Base-by-base conservation (phyloP, 192 early-diverging fungal genomes). In the Hyaloraphidium curvatum region DNA sequence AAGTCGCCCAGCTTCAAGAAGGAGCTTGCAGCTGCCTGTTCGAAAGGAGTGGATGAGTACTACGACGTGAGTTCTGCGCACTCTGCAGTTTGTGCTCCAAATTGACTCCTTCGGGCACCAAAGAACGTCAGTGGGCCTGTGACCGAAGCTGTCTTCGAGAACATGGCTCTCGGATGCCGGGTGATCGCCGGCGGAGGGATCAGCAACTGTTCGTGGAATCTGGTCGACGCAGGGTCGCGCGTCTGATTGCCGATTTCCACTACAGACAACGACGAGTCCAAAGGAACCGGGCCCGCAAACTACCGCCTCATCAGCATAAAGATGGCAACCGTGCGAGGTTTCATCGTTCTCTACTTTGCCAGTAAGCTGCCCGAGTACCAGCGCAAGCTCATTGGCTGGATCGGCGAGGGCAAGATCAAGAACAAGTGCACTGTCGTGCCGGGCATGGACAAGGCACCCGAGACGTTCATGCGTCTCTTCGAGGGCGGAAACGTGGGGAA, bases 361-460 rank as follows among this genome's bases (percentile, higher is more conserved):
- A 14, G 25, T 25, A 48, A 48, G 23, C 25, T 48, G 7, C 43
- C 43, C 23, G 43, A 48, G 19, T 48, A 25, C 17, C 43, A 25
- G 11, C 43, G 43, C 11, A 14, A 48, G 43, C 43, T 48, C 25
- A 25, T 25, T 7, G 17, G 25, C 7, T 48, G 43, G 43, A 4
- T 48, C 43, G 25, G 19, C 14, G 43, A 48, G 43, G 43, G 43
- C 23, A 48, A 48, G 43, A 25, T 48, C 23, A 25, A 48, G 25
- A 48, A 25, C 23, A 25, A 9, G 19, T 14, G 14, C 17, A 48
- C 43, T 9, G 43, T 25, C 25, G 43, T 48, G 43, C 14, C 14
- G 14, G 43, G n/a, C 7, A 11, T 48, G 7, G 14, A 48, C 17
- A 48, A 48, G 17, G 43, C 43, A 5, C 43, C 43, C 9, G 14